A percentile compares a stretch with the other conserved stretches of the same genome.
phyloP scores from a whole-genome alignment of 805 yeast genomes.

The Debaryomyces tyrocola region DNA sequence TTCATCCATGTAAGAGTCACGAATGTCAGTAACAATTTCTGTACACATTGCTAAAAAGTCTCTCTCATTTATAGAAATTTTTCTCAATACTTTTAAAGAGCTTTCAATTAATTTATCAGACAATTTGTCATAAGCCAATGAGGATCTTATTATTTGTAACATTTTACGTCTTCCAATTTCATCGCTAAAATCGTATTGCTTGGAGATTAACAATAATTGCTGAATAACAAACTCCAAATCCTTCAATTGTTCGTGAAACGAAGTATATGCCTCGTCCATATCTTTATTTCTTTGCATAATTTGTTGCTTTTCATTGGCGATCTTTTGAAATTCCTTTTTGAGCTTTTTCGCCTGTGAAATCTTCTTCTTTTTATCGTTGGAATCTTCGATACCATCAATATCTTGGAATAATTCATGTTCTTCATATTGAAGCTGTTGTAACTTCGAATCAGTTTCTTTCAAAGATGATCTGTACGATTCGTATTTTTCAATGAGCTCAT shows the following conservation, averaged over 20 bases:
- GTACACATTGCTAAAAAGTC: constrained; percentile 82
- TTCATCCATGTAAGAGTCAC: constrained; percentile 60
- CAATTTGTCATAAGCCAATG: constrained; percentile 58
- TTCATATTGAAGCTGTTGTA: constrained; percentile 18
- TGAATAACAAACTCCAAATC: constrained; percentile 73
- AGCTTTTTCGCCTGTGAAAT: constrained; percentile 10
- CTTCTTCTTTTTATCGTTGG: constrained; percentile 18
- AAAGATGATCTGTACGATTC: constrained; percentile 14
- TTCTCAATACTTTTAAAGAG: constrained; percentile 64
- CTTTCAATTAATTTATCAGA: constrained; percentile 54
- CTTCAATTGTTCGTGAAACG: constrained; percentile 44
- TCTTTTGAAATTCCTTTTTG: constrained; percentile 14
- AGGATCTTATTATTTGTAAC: constrained; percentile 47
- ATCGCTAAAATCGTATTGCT: constrained; percentile 81
- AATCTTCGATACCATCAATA: constrained; percentile 11
- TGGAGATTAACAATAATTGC: constrained; percentile 68
- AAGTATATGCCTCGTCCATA: constrained; percentile 21
- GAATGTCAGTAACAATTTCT: constrained; percentile 83
- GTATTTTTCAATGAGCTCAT: constrained; percentile 17
- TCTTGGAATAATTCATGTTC: constrained; percentile 14
- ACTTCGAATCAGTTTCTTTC: constrained; percentile 13
- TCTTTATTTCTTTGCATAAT: constrained; percentile 11
- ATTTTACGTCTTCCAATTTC: constrained; percentile 85
- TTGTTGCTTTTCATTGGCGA: constrained; percentile 8
- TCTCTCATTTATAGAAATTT: constrained; percentile 72